Evolutionary conservation across 257 asterid genomes (phyloP).

Genomic region (Scutellaria minor): DNA sequence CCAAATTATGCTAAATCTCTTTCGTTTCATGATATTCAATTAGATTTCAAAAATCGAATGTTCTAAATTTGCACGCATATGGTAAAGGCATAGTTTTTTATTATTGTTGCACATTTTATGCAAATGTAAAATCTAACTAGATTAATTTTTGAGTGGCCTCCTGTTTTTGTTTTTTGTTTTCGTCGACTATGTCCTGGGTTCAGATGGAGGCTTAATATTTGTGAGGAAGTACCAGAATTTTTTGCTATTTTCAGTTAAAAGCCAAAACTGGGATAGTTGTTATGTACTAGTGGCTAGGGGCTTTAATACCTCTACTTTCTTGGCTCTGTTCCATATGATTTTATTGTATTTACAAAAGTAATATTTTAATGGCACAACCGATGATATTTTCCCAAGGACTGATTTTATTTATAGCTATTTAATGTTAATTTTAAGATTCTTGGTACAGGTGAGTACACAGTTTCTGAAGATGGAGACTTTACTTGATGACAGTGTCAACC

Average conservation of each 20-base stretch:
- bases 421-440: constrained; percentile 34
- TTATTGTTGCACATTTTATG: constrained; percentile 7
- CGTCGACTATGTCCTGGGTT: background rate
- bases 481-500: constrained; percentile 86
- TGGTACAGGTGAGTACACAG: constrained; percentile 87
- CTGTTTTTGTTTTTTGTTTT: background rate
- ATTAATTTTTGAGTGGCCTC: background rate
- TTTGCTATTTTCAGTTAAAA: background rate
- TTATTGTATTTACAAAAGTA: background rate
- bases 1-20: background rate
- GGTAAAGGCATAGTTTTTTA: background rate
- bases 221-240: constrained; percentile 13
- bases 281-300: constrained; percentile 5
- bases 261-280: constrained; percentile 7
- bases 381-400: background rate
- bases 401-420: constrained; percentile 18
- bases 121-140: constrained; percentile 18
- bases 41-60: background rate
- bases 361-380: constrained; percentile 11
- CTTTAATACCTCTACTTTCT: constrained; percentile 11
- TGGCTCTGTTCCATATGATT: constrained; percentile 1
- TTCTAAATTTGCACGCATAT: background rate
- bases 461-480: constrained; percentile 87
- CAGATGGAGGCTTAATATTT: constrained; percentile 8
- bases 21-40: constrained; percentile 7